Evolutionary conservation across 805 yeast genomes (phyloP).

Genomic region (Blastobotrys americana): DNA sequence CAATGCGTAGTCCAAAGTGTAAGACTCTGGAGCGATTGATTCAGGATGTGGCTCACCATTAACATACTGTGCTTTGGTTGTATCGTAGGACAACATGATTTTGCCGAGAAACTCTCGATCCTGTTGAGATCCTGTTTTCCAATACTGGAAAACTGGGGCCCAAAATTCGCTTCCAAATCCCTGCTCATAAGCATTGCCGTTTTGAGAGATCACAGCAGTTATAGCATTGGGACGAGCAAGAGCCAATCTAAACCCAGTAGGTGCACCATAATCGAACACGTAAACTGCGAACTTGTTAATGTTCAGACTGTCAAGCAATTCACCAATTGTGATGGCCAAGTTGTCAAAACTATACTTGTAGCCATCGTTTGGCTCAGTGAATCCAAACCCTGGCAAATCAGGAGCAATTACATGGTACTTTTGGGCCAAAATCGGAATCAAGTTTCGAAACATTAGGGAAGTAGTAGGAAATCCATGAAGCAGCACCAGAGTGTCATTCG

Average conservation of each 20-base stretch:
- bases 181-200: slow-evolving; percentile 40
- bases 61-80: slow-evolving; percentile 29
- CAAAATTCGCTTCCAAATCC: slow-evolving; percentile 36
- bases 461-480: slow-evolving; percentile 43
- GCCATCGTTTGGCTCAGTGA: slow-evolving; percentile 27
- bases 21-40: slow-evolving; percentile 31
- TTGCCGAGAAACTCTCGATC: slow-evolving; percentile 13
- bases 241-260: slow-evolving; percentile 36
- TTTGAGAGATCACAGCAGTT: slow-evolving; percentile 34
- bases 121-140: slow-evolving; percentile 25
- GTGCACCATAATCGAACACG: slow-evolving; percentile 42
- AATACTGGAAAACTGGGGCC: slow-evolving; percentile 32
- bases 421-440: slow-evolving; percentile 34
- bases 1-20: slow-evolving; percentile 29
- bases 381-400: slow-evolving; percentile 41
- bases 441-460: slow-evolving; percentile 34
- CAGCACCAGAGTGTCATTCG: slow-evolving; percentile 31
- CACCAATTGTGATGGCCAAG: slow-evolving; percentile 30
- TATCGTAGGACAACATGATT: slow-evolving; percentile 13
- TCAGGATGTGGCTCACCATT: slow-evolving; percentile 27
- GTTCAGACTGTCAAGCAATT: slow-evolving; percentile 26
- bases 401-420: slow-evolving; percentile 39
- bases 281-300: slow-evolving; percentile 29
- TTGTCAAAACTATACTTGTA: slow-evolving; percentile 31
- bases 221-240: slow-evolving; percentile 29